Evolutionary conservation across 2,329 filamentous ascomycete genomes (phyloP), one percentile per base, ranked within the genome.

Genomic region (Sporothrix globosa): DNA sequence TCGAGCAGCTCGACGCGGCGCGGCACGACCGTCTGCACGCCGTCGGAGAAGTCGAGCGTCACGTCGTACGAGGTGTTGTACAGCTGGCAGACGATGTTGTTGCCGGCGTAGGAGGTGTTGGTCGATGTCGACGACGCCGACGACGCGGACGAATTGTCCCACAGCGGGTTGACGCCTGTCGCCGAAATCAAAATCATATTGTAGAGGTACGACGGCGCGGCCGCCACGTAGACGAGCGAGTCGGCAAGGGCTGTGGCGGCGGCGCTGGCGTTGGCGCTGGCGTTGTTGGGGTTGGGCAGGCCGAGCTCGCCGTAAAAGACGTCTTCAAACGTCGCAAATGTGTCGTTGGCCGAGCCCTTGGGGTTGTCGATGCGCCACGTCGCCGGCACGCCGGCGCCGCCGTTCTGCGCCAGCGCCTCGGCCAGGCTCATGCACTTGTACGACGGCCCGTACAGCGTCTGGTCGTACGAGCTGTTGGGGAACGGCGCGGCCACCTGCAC

Each of bases 71-170:
- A 74, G 9, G 67, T 71, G 67, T 72, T 72, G 71, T 72, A 71
- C 24, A 72, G 71, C 61, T 69, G 71, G 71, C 71, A 72, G 41
- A 72, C 69, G 21, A 72, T 5, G 65, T 73, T 68, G 68, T n/a
- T 72, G 24, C 63, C 27, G 56, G 44, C 4, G 4, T 41, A n/a
- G 39, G 11, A 11, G 41, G 10, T 3, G 5, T 10, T 14, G 9
- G 41, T 44, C 10, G 41, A 13, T 2, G 41, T 50, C 21, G 53
- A 4, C 2, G n/a, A 9, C 41, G 41, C 14, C 41, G 41, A 3
- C 41, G 41, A 13, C 41, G 41, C 14, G 4, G 41, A 13, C 41
- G 24, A 21, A n/a, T 19, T 50, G 60, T 70, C 46, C 46, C 68
- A 68, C 17, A 66, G 54, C 19, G 65, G 19, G 60, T 70, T 71